Evolutionary conservation across 305 asterid genomes (phyloP).

Genomic region (Fraxinus nigra): DNA sequence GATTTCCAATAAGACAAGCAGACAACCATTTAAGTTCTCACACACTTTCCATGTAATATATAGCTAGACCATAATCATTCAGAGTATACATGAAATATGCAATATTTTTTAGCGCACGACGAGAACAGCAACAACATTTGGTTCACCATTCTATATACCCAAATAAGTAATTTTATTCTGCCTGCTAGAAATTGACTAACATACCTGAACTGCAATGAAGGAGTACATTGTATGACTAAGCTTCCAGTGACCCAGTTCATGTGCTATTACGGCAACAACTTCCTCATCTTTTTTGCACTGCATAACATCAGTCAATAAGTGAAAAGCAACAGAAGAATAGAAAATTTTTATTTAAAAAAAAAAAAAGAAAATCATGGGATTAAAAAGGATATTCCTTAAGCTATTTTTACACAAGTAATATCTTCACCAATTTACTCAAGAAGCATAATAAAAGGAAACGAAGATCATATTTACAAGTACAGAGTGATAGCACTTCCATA

Average conservation of each 20-base stretch:
- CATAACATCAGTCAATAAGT: slow-evolving; percentile 26
- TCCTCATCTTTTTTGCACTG: slow-evolving; percentile 95
- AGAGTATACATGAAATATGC: not conserved
- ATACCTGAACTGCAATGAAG: slow-evolving; percentile 92
- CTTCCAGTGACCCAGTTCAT: slow-evolving; percentile 99
- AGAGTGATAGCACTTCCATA: slow-evolving; percentile 24
- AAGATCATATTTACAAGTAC: not conserved
- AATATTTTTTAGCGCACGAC: slow-evolving; percentile 8
- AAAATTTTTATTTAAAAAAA: not conserved
- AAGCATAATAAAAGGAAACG: slow-evolving; percentile 2
- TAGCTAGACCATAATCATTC: not conserved
- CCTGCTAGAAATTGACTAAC: slow-evolving; percentile 14
- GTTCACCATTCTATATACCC: not conserved
- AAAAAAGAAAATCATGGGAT: not conserved
- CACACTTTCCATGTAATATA: slow-evolving; percentile 8
- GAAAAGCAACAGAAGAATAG: not conserved
- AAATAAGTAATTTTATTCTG: not conserved
- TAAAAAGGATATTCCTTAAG: not conserved
- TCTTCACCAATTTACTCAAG: not conserved
- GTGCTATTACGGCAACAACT: slow-evolving; percentile 97
- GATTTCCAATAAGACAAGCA: not conserved
- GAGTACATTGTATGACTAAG: slow-evolving; percentile 90
- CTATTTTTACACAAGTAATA: not conserved
- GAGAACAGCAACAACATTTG: not conserved
- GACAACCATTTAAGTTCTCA: slow-evolving; percentile 11